These are phyloP conservation scores for Zymoseptoria crescenta DNA, from an alignment of 2,329 filamentous ascomycete species.

Conservation along the genomic window DNA sequence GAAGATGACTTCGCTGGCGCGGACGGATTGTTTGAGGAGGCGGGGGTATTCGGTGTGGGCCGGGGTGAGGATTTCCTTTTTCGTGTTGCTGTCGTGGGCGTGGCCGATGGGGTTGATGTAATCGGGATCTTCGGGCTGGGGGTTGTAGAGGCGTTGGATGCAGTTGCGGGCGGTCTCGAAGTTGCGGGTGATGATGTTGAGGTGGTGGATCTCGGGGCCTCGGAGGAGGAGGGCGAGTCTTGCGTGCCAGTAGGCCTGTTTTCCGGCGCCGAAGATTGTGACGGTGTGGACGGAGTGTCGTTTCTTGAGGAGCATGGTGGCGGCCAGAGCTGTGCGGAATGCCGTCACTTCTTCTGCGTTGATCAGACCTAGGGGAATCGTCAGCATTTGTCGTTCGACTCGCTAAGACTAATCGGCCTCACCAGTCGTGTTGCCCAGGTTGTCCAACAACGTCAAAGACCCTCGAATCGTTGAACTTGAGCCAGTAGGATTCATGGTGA, in stretches of 20 bases:
- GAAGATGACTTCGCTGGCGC: slow-evolving; percentile 72
- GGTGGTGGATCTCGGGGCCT: slow-evolving; percentile 60
- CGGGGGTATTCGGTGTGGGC: slow-evolving; percentile 62
- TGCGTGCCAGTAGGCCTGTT: slow-evolving; percentile 92
- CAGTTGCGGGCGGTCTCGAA: slow-evolving; percentile 52
- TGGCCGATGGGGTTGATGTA: slow-evolving; percentile 28
- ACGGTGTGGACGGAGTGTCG: slow-evolving; percentile 66
- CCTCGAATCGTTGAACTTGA: slow-evolving; percentile 45
- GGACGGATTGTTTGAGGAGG: slow-evolving; percentile 62
- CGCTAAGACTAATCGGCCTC: neutral
- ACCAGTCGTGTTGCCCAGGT: slow-evolving; percentile 45
- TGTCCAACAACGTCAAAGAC: slow-evolving; percentile 53
- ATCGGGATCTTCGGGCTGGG: slow-evolving; percentile 30
- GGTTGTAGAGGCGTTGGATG: slow-evolving; percentile 48
- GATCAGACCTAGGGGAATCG: slow-evolving; percentile 43
- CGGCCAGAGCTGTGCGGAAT: slow-evolving; percentile 59
- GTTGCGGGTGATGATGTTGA: slow-evolving; percentile 75
- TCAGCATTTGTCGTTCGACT: neutral
- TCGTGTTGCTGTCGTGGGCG: slow-evolving; percentile 36
- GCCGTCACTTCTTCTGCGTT: slow-evolving; percentile 63
- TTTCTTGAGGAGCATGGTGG: slow-evolving; percentile 53
- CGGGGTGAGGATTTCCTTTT: slow-evolving; percentile 63
- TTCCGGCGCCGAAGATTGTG: slow-evolving; percentile 78
- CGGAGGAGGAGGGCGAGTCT: slow-evolving; percentile 71
- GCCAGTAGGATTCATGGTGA: slow-evolving; percentile 19